Base-by-base conservation (phyloP, 352 stramenopile species). In the Globisporangium abappressorium region DNA sequence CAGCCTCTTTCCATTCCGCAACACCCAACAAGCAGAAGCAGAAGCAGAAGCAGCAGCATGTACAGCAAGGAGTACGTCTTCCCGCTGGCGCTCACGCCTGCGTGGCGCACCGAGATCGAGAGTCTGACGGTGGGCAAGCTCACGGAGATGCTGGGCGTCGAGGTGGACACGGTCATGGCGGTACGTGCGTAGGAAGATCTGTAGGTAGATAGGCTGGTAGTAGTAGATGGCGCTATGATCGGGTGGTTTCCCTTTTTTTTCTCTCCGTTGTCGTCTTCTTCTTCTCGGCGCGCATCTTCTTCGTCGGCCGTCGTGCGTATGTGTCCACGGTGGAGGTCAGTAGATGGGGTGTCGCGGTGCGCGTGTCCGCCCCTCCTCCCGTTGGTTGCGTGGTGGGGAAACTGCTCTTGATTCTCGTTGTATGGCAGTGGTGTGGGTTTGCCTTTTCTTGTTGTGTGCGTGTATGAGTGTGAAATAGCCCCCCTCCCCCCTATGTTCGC, bases 161-260 rank as follows among this genome's bases (percentile, higher is more conserved):
- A 93, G 57, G 85, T 93, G 62, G 87, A 95, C 75, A 86, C 80
- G 38, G 85, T 92, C 59, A 95, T 95, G 87, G 85, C 87, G 87
- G 87, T 95, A 91, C 74, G 68, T 68, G 26, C 38, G 24, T 49
- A 28, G 9, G 47, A 55, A 55, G 47, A 28, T 36, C 1, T 36
- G 6, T 66, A n/a, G 30, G 11, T 41, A 14, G 22, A 36, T 22
- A 55, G 12, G 8, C 5, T 36, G 36, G 41, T n/a, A 9, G 41
- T 26, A 26, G 18, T 49, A n/a, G 57, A 64, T 64, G 11, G 41
- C 55, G 41, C 55, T 28, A 20, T 24, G 28, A 30, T 18, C 30
- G 30, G 30, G 20, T 60, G 43, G 43, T 60, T 61, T 41, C 34
- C 59, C 24, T 47, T n/a, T 59, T 59, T 22, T 12, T 59, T 54